Evolutionary conservation across 2,329 filamentous ascomycete genomes (phyloP).

Genomic region (Beauveria asiatica): DNA sequence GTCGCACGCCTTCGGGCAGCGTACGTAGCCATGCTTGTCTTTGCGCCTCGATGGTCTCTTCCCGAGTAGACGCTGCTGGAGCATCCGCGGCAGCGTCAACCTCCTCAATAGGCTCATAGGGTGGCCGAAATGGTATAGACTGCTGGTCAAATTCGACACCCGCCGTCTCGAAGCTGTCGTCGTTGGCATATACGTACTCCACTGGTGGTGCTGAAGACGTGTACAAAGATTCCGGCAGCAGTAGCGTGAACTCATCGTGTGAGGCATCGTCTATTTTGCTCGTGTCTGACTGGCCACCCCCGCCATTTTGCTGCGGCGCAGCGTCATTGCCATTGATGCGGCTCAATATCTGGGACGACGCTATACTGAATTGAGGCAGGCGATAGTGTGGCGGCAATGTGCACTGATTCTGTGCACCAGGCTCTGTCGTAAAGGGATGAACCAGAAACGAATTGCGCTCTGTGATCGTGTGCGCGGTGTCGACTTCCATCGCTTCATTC

Average conservation of each 20-base stretch:
- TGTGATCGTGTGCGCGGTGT: background rate
- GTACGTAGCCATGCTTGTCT: constrained; percentile 24
- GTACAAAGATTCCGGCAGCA: background rate
- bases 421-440: background rate
- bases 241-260: background rate
- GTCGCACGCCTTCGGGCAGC: constrained; percentile 23
- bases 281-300: background rate
- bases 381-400: background rate
- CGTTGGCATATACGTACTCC: background rate
- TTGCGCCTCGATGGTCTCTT: constrained; percentile 19
- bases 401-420: background rate
- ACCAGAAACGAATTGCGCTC: background rate
- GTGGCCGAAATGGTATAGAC: constrained; percentile 22
- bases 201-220: background rate
- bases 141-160: constrained; percentile 23
- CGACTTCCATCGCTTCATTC: background rate
- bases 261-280: background rate
- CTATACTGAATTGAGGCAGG: constrained; percentile 12
- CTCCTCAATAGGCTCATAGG: constrained; percentile 11
- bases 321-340: constrained; percentile 7
- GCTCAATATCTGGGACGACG: constrained; percentile 13
- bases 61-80: background rate
- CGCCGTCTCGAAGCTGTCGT: constrained; percentile 8
- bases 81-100: constrained; percentile 17
- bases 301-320: background rate